These are phyloP conservation scores for Microstegium vimineum DNA, from an alignment of 176 grass and related monocot genomes.

Conservation along the genomic window DNA sequence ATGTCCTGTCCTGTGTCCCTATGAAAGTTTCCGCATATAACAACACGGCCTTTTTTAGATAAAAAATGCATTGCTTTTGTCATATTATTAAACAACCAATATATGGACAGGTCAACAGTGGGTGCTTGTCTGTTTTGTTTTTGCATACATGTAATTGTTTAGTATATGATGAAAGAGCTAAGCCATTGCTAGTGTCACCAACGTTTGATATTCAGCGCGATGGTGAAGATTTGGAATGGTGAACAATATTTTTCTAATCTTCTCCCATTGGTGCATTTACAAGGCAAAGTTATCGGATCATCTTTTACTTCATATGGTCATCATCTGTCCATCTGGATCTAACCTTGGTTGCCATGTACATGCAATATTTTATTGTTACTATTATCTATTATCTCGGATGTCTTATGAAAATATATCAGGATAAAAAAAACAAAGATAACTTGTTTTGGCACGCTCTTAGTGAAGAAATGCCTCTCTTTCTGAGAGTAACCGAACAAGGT, in stretches of 20 bases:
- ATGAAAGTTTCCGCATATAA: slow-evolving; percentile 33
- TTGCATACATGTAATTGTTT: background rate
- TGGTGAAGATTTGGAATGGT: background rate
- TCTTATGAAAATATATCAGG: background rate
- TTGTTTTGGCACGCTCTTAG: background rate
- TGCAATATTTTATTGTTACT: background rate
- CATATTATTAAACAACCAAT: slow-evolving; percentile 1
- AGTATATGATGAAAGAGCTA: background rate
- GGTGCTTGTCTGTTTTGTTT: background rate
- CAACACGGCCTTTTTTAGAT: background rate
- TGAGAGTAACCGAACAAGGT: background rate
- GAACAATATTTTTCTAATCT: background rate
- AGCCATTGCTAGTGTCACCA: slow-evolving; percentile 14
- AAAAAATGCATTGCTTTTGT: slow-evolving; percentile 5
- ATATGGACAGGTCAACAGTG: background rate
- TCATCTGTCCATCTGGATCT: background rate
- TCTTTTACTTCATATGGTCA: background rate
- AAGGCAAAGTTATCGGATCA: slow-evolving; percentile 7
- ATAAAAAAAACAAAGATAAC: background rate
- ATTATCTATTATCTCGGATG: background rate
- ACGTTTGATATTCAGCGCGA: background rate
- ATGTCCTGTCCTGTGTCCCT: background rate
- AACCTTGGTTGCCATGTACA: background rate
- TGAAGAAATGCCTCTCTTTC: background rate
- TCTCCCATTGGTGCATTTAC: slow-evolving; percentile 9